Evolutionary conservation across 257 asterid species (phyloP).

Genomic region (Linderniella brevidens): DNA sequence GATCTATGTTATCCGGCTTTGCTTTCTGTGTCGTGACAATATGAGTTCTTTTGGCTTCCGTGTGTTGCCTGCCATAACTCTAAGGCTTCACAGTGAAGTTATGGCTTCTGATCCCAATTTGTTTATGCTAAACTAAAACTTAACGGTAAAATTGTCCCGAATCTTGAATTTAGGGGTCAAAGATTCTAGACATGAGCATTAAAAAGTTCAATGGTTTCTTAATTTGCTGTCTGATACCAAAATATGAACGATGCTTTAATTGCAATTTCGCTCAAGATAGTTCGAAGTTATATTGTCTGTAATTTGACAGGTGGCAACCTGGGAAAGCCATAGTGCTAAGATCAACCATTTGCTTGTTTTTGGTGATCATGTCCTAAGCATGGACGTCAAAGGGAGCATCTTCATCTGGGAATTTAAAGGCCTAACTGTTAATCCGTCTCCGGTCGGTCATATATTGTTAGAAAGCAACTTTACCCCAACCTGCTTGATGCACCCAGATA

Average conservation of each 20-base stretch:
- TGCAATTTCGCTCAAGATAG: background rate
- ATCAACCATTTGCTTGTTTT: constrained; percentile 57
- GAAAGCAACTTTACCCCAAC: constrained; percentile 57
- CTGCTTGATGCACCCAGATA: constrained; percentile 94
- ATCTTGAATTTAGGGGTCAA: too few species aligned
- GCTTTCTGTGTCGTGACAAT: background rate
- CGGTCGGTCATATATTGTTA: constrained; percentile 50
- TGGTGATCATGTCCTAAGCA: constrained; percentile 61
- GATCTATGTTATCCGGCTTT: background rate
- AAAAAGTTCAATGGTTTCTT: too few species aligned
- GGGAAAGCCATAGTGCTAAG: constrained; percentile 70
- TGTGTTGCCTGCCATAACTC: background rate
- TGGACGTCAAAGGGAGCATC: constrained; percentile 58
- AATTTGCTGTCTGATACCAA: background rate
- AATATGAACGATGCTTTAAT: background rate
- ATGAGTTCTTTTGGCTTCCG: background rate
- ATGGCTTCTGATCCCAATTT: background rate
- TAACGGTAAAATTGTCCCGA: too few species aligned
- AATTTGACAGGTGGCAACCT: constrained; percentile 61
- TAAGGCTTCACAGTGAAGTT: background rate
- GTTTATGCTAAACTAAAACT: background rate
- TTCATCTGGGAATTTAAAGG: constrained; percentile 87
- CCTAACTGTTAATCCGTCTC: constrained; percentile 30
- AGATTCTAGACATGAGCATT: too few species aligned
- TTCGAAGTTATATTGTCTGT: background rate